These are phyloP conservation scores for Mortierella sp. DNA, from an alignment of 371 early-diverging fungal genomes.

Conservation along the genomic window DNA sequence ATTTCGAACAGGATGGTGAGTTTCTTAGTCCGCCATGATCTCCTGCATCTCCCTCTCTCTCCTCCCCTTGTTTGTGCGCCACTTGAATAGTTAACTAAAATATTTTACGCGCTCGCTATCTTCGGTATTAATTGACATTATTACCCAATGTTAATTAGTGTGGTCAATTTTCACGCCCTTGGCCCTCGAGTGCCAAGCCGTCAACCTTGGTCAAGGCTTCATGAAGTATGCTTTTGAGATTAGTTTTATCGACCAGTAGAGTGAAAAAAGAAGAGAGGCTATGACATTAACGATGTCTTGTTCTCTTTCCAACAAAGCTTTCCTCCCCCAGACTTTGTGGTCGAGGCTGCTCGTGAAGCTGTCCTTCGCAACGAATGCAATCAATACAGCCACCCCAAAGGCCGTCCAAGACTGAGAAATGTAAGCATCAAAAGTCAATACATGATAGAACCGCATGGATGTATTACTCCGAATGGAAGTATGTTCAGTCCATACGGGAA, in stretches of 20 bases:
- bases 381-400: constrained; percentile 90
- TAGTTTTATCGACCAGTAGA: not conserved
- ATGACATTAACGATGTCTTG: no score
- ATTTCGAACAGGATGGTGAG: constrained; percentile 60
- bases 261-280: not conserved
- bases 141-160: constrained; percentile 62
- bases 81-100: no score
- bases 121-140: no score
- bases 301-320: no score
- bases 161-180: constrained; percentile 95
- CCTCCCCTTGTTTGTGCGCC: no score
- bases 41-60: not conserved
- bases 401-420: constrained; percentile 81
- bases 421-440: constrained; percentile 52
- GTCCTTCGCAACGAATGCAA: constrained; percentile 72
- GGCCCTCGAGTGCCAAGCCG: constrained; percentile 85
- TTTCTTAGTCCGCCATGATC: not conserved
- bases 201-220: constrained; percentile 95
- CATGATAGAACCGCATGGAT: no score
- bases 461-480: no score
- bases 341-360: constrained; percentile 82
- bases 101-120: no score
- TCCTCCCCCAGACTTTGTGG: constrained; percentile 88
- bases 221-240: constrained; percentile 73
- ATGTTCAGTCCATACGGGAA: no score